Evolutionary conservation across 148 eudicot species (phyloP).

Genomic region (Persicaria tinctoria): DNA sequence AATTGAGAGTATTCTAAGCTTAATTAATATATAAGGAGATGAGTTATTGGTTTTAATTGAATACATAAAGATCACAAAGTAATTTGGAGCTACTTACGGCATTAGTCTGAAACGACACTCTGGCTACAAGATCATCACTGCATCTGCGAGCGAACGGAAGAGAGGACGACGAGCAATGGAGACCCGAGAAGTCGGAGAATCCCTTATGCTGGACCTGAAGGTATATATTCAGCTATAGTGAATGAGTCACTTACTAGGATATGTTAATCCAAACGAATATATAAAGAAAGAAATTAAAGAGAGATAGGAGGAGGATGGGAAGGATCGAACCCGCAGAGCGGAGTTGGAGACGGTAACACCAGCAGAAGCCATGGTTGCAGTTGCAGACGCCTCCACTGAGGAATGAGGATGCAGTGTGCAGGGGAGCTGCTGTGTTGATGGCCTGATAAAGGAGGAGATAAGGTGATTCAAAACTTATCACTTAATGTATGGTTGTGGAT

Average conservation of each 20-base stretch:
- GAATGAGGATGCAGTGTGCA: constrained; percentile 10
- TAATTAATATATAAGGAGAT: no score
- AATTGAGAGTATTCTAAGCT: no score
- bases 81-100: no score
- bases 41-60: no score
- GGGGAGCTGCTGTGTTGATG: constrained; percentile 19
- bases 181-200: constrained; percentile 70
- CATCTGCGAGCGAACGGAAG: constrained; percentile 47
- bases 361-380: constrained; percentile 59
- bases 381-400: neutral
- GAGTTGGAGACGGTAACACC: constrained; percentile 70
- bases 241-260: no score
- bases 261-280: no score
- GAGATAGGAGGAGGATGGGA: no score
- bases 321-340: constrained; percentile 46
- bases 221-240: no score
- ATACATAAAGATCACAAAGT: no score
- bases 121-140: constrained; percentile 42
- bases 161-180: constrained; percentile 48
- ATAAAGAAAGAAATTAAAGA: no score
- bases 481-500: constrained; percentile 57
- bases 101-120: constrained; percentile 69
- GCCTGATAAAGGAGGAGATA: constrained; percentile 21
- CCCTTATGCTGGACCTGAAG: constrained; percentile 75
- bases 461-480: constrained; percentile 54